A percentile compares a stretch with the other conserved stretches of the same genome.
These are phyloP conservation scores for Cercospora sojina DNA, from an alignment of 2,329 filamentous ascomycete species.

Conservation along the genomic window DNA sequence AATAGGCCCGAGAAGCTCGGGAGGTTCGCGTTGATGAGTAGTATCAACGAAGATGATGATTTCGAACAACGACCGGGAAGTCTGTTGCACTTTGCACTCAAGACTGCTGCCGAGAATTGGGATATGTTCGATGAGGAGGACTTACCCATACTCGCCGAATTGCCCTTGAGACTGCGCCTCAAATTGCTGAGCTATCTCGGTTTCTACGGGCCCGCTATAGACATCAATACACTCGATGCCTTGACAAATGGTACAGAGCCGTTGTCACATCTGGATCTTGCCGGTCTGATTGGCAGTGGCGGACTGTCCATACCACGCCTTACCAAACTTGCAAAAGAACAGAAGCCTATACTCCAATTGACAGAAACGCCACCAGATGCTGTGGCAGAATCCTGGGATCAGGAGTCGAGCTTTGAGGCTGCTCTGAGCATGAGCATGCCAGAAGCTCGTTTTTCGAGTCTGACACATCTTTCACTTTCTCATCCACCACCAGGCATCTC, in stretches of 20 bases:
- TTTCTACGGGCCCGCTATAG: constrained; percentile 48
- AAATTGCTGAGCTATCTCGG: constrained; percentile 58
- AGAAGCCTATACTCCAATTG: neutral
- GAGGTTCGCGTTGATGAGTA: constrained; percentile 30
- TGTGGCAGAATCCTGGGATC: constrained; percentile 51
- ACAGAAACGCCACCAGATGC: neutral
- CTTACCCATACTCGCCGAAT: constrained; percentile 52
- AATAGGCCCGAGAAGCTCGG: constrained; percentile 30
- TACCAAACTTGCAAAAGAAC: constrained; percentile 45
- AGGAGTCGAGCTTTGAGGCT: constrained; percentile 36
- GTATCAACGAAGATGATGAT: constrained; percentile 10
- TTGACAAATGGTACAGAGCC: constrained; percentile 52
- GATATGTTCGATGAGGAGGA: constrained; percentile 57
- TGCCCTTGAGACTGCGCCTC: constrained; percentile 54
- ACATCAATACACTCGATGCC: constrained; percentile 49
- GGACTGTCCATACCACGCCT: constrained; percentile 47
- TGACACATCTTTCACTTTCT: constrained; percentile 60
- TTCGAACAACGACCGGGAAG: constrained; percentile 35
- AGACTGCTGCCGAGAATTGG: constrained; percentile 58
- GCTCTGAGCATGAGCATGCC: constrained; percentile 30
- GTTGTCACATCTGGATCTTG: constrained; percentile 54
- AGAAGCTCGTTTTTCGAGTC: constrained; percentile 48
- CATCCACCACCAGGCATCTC: constrained; percentile 50
- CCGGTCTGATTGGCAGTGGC: constrained; percentile 48
- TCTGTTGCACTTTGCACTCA: constrained; percentile 53